Evolutionary conservation across 305 asterid genomes (phyloP).

Genomic region (Salvia sclarea): DNA sequence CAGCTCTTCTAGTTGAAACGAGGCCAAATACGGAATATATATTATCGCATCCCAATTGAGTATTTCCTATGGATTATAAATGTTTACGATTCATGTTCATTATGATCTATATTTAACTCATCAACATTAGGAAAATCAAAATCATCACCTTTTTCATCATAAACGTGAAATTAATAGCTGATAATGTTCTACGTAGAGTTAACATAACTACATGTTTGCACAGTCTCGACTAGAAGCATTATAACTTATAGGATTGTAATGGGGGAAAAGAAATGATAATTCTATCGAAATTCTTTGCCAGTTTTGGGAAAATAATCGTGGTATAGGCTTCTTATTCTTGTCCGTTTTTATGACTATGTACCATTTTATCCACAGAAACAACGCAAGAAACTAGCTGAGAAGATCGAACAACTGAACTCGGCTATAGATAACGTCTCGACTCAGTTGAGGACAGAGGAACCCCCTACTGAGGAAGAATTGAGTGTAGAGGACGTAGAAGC

Average conservation of each 20-base stretch:
- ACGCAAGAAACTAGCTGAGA: constrained; percentile 72
- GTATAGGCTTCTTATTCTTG: background rate
- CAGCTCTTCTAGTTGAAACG: constrained; percentile 4
- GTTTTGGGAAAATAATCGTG: background rate
- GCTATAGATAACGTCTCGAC: constrained; percentile 71
- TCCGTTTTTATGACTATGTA: constrained; percentile 4
- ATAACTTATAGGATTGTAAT: too few species aligned
- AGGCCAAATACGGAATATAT: background rate
- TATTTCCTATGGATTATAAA: background rate
- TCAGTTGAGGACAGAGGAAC: constrained; percentile 49
- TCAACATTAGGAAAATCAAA: background rate
- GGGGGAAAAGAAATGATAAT: background rate
- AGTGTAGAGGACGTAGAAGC: constrained; percentile 54
- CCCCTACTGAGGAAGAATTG: constrained; percentile 44
- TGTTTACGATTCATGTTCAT: background rate
- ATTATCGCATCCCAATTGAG: background rate
- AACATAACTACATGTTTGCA: background rate
- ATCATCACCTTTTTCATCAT: too few species aligned
- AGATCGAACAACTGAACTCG: constrained; percentile 71
- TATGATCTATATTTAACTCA: background rate
- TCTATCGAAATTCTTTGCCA: background rate
- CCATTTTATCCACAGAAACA: constrained; percentile 56
- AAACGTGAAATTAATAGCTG: too few species aligned
- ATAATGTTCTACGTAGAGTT: too few species aligned
- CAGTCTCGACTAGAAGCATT: background rate